Evolutionary conservation across 192 early-diverging fungal genomes (phyloP), one percentile per base, ranked within the genome.

Genomic region (Coemansia sp.): DNA sequence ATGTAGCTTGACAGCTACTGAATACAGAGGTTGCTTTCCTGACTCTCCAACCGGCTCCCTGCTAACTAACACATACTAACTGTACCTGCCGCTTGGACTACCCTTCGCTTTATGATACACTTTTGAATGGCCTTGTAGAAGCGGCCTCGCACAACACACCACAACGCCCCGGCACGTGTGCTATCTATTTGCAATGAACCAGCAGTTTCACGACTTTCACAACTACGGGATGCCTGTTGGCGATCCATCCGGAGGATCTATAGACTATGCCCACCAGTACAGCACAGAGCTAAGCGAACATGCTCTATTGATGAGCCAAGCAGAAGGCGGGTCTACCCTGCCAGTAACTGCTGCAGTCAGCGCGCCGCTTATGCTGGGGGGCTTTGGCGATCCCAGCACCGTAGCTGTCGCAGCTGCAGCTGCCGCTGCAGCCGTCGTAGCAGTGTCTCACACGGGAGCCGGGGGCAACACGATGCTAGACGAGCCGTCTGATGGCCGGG

Each of bases 221-320:
- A 77, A 59, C 68, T 81, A 81, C 62, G 74, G 74, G 35, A 68
- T 81, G 41, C 79, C 79, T 19, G 74, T 81, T 31, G 72, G 74
- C 50, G 74, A 76, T 57, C 74, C 74, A n/a, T 35, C 76, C 8
- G 59, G 59, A 27, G 64, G 59, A 29, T 51, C 79, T 40, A 73
- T 81, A 56, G 74, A 81, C 74, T 81, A 81, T 39, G 31, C 79
- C 44, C 79, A 81, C 51, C 79, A 76, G 53, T 81, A 81, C 73
- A 73, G 71, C 56, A 53, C 79, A 0, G 79, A 81, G 50, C 46
- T 81, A 13, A 63, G 70, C 24, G 68, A 65, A 7, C 79, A 81
- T 50, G 64, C 68, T n/a, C 68, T 81, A 48, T 65, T 81, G 35
- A 81, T 81, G 33, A 57, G 74, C 50, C 79, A 81, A 39, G 74